phyloP scores from a whole-genome alignment of 2,329 filamentous ascomycete species.

The Phialophora tarda region DNA sequence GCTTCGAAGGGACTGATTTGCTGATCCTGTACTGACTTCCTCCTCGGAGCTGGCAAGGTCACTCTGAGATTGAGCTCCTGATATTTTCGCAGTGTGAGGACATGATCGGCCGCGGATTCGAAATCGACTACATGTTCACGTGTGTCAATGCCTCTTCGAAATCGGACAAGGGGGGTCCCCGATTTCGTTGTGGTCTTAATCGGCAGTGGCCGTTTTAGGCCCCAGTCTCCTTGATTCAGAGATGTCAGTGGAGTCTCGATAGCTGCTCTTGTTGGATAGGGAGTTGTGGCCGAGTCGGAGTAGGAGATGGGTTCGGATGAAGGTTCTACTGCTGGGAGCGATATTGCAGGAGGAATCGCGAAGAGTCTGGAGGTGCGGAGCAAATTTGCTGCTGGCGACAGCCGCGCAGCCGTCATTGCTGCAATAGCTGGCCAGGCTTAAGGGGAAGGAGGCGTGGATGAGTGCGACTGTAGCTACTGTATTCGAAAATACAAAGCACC shows the following conservation, averaged over 20 bases:
- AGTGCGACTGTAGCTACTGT: not conserved
- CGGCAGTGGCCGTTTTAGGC: constrained; percentile 83
- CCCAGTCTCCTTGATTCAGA: constrained; percentile 83
- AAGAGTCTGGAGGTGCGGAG: constrained; percentile 89
- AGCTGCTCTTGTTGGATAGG: constrained; percentile 80
- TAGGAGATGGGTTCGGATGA: constrained; percentile 55
- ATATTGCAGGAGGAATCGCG: constrained; percentile 78
- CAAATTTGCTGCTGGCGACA: constrained; percentile 69
- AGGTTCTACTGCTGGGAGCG: constrained; percentile 61
- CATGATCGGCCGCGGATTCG: constrained; percentile 79
- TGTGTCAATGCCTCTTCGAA: constrained; percentile 76
- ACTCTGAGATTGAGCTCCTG: constrained; percentile 75
- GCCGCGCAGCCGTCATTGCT: constrained; percentile 52
- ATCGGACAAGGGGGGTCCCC: constrained; percentile 74
- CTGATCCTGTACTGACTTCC: constrained; percentile 15
- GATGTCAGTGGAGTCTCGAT: constrained; percentile 78
- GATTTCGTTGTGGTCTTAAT: constrained; percentile 73
- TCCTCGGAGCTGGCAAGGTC: constrained; percentile 25
- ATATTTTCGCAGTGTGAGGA: constrained; percentile 81
- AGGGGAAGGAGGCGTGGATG: too few species aligned
- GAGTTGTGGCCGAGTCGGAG: constrained; percentile 73
- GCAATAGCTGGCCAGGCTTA: constrained; percentile 32
- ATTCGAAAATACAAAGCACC: not conserved
- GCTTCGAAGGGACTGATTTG: constrained; percentile 44
- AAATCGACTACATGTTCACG: constrained; percentile 90